These are phyloP conservation scores for Kwoniella shandongensis DNA, from an alignment of 768 basidiomycete genomes.

Conservation along the genomic window DNA sequence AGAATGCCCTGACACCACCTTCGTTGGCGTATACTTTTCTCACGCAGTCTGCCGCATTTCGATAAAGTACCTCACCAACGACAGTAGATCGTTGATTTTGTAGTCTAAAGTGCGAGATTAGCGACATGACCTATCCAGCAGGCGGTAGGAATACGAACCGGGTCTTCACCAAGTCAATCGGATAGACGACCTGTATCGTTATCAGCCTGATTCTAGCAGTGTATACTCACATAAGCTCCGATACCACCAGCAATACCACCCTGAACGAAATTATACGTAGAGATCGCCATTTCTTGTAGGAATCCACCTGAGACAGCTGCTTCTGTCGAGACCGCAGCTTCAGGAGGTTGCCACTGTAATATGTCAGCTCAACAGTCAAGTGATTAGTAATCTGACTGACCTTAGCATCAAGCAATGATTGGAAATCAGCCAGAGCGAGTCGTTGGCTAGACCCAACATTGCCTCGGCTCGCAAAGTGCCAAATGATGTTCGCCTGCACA, in stretches of 20 bases:
- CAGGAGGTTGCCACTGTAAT: conserved; percentile 48
- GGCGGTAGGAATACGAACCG: conserved; percentile 13
- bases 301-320: conserved; percentile 42
- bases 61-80: conserved; percentile 94
- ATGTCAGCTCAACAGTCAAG: not conserved
- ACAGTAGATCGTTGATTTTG: conserved; percentile 97
- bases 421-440: conserved; percentile 85
- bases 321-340: conserved; percentile 20
- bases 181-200: conserved; percentile 65
- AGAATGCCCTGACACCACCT: conserved; percentile 79
- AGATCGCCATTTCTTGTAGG: conserved; percentile 64
- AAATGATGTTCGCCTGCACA: conserved; percentile 67
- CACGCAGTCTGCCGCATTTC: conserved; percentile 93
- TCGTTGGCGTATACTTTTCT: conserved; percentile 92
- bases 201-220: not conserved
- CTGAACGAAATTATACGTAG: conserved; percentile 79
- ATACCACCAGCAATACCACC: conserved; percentile 88
- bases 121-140: conserved; percentile 63
- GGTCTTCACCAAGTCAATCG: conserved; percentile 63
- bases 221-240: conserved; percentile 73
- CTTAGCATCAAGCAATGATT: conserved; percentile 81
- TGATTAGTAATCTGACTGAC: conserved; percentile 20
- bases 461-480: conserved; percentile 93
- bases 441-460: conserved; percentile 60
- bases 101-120: conserved; percentile 64